Evolutionary conservation across 148 eudicot species (phyloP).

Genomic region (Rhododendron ferrugineum): DNA sequence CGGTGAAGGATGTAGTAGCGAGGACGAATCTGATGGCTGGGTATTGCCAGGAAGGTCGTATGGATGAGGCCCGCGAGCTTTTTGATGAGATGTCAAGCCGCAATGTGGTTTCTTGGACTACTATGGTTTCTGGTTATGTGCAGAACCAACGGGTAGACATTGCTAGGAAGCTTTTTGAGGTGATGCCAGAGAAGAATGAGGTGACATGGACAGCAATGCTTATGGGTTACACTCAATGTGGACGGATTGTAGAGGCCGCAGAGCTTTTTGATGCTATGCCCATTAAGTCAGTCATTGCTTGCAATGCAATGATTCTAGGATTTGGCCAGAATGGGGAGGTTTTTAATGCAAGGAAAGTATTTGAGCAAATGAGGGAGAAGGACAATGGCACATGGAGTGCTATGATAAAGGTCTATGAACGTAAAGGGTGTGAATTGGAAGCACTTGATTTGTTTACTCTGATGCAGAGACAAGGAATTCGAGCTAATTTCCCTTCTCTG

Average conservation of each 20-base stretch:
- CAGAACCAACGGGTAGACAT: constrained; percentile 32
- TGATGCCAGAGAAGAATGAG: constrained; percentile 55
- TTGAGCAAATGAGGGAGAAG: constrained; percentile 31
- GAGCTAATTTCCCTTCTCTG: constrained; percentile 31
- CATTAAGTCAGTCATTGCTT: constrained; percentile 30
- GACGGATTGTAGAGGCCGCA: constrained; percentile 44
- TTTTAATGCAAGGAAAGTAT: constrained; percentile 32
- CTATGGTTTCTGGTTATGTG: constrained; percentile 37
- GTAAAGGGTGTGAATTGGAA: constrained; percentile 36
- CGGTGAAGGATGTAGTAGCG: constrained; percentile 40
- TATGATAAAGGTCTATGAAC: constrained; percentile 40
- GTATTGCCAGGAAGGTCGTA: constrained; percentile 37
- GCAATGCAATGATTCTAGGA: constrained; percentile 44
- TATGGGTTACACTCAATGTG: constrained; percentile 45
- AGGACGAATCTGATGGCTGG: constrained; percentile 40
- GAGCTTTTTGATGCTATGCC: constrained; percentile 46
- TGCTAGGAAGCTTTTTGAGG: constrained; percentile 58
- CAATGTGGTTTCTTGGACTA: constrained; percentile 46
- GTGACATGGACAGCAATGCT: constrained; percentile 55
- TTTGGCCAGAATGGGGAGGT: constrained; percentile 47
- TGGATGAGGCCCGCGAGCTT: constrained; percentile 34
- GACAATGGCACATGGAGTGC: constrained; percentile 52
- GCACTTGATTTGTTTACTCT: constrained; percentile 27
- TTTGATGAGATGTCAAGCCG: constrained; percentile 41
- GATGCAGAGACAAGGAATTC: constrained; percentile 33